Evolutionary conservation across 208 protist genomes (phyloP).

Genomic region (Acanthamoeba triangularis): DNA sequence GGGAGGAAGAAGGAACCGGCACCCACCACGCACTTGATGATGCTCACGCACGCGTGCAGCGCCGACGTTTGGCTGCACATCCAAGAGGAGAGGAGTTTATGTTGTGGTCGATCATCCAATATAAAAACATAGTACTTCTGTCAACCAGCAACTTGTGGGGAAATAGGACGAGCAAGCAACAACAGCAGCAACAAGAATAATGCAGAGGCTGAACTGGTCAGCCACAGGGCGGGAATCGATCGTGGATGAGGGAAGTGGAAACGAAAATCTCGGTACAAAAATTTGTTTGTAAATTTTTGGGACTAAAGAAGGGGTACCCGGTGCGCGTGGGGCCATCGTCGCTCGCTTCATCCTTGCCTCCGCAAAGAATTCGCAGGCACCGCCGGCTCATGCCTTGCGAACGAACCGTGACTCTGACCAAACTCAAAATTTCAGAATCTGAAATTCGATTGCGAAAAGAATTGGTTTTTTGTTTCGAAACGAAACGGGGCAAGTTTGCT

Average conservation of each 20-base stretch:
- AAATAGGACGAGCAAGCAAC: no score
- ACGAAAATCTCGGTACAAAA: neutral
- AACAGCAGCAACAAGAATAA: neutral
- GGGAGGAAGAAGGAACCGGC: conserved; percentile 78
- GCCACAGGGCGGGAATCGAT: neutral
- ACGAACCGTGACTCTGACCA: no score
- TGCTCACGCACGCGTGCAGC: conserved; percentile 65
- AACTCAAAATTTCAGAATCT: no score
- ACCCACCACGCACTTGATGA: conserved; percentile 78
- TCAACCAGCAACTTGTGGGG: no score
- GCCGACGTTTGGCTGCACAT: conserved; percentile 6
- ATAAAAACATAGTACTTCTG: no score
- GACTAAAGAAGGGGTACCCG: neutral
- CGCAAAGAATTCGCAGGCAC: neutral
- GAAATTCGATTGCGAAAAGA: no score
- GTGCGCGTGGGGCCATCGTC: conserved; percentile 14
- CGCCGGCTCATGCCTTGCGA: neutral
- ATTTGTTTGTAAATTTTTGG: neutral
- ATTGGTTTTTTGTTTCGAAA: no score
- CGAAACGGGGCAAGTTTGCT: no score
- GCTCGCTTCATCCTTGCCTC: neutral
- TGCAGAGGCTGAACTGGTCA: neutral
- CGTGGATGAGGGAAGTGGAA: neutral
- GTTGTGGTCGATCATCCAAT: no score
- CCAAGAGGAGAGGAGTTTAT: neutral